Percentiles rank a stretch among this genome's conserved stretches.
phyloP scores from a whole-genome alignment of 352 stramenopile genomes.

The Pythium phragmiticola region DNA sequence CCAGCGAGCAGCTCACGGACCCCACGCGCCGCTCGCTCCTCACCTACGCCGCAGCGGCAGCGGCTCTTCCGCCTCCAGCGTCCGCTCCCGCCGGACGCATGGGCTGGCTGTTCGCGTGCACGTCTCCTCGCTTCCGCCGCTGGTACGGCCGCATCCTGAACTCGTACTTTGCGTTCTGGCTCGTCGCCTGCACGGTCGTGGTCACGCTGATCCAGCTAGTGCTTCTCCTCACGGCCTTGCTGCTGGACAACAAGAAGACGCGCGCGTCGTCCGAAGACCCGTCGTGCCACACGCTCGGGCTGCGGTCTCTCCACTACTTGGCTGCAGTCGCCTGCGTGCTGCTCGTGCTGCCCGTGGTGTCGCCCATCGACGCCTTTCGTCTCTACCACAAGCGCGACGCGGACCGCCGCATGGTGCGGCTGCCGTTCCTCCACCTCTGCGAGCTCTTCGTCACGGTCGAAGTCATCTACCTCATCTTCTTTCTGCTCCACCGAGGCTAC shows the following conservation, averaged over 20 bases:
- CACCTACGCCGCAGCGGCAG: not conserved
- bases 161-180: slow-evolving; percentile 72
- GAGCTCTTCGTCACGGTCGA: slow-evolving; percentile 60
- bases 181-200: slow-evolving; percentile 55
- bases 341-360: slow-evolving; percentile 55
- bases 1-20: not conserved
- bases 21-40: not conserved
- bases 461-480: slow-evolving; percentile 60
- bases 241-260: slow-evolving; percentile 21
- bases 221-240: slow-evolving; percentile 33
- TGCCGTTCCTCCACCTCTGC: slow-evolving; percentile 65
- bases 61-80: not conserved
- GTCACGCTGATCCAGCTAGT: slow-evolving; percentile 46
- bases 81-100: not conserved
- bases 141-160: slow-evolving; percentile 44
- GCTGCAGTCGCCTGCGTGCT: slow-evolving; percentile 30
- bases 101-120: slow-evolving; percentile 4
- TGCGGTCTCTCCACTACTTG: slow-evolving; percentile 7
- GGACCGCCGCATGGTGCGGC: slow-evolving; percentile 56
- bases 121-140: slow-evolving; percentile 11
- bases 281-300: slow-evolving; percentile 2
- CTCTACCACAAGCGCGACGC: slow-evolving; percentile 45
- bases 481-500: slow-evolving; percentile 41
- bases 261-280: not conserved
- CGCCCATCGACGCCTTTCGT: slow-evolving; percentile 43